phyloP scores from a whole-genome alignment of 225 moss, liverwort and hornwort genomes.

The Sphagnum contortum region DNA sequence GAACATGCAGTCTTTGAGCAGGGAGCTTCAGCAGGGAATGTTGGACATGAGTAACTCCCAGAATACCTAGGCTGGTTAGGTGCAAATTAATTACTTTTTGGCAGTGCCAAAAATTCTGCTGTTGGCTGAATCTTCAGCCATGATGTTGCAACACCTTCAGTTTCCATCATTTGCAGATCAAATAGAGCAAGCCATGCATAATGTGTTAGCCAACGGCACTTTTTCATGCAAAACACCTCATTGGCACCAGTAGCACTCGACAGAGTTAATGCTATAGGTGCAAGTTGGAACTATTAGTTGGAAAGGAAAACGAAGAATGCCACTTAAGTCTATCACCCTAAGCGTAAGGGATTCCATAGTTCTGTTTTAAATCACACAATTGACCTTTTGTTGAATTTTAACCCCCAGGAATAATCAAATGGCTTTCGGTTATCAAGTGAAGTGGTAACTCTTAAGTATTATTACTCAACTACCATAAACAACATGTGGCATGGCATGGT shows the following conservation, averaged over 20 bases:
- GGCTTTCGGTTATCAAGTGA: no score
- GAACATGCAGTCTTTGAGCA: constrained; percentile 99
- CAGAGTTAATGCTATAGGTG: constrained; percentile 67
- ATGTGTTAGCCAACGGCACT: constrained; percentile 74
- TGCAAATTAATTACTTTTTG: neutral
- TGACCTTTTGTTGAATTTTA: no score
- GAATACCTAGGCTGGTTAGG: neutral
- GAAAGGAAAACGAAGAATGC: no score
- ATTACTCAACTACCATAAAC: no score
- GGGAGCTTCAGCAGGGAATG: constrained; percentile 98
- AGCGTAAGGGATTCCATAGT: no score
- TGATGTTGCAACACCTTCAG: constrained; percentile 99
- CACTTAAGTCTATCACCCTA: no score
- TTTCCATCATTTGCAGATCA: constrained; percentile 95
- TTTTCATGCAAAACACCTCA: constrained; percentile 88
- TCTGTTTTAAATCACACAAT: no score
- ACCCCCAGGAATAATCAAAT: no score
- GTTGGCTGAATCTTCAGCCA: constrained; percentile 87
- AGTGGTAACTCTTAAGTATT: no score
- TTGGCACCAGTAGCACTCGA: constrained; percentile 86
- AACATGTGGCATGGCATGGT: no score
- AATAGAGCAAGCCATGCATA: constrained; percentile 91
- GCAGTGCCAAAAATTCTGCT: constrained; percentile 71
- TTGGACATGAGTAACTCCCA: constrained; percentile 89
- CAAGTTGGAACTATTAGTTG: no score